Conservation (phyloP, 495 filamentous ascomycete genomes). For the Endocarpon pusillum region DNA sequence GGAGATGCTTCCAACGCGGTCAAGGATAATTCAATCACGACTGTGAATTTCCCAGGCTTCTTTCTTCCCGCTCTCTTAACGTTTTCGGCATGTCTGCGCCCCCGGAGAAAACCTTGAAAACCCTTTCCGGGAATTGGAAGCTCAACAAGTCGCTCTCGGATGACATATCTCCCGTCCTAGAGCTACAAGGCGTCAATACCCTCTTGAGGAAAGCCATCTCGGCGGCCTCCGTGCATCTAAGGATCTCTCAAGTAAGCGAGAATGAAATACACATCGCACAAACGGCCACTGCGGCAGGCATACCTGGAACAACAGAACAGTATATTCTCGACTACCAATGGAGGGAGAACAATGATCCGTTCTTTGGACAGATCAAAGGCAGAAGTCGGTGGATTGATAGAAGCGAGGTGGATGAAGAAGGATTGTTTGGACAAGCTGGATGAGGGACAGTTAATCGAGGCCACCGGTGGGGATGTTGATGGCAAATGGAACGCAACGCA, state of each 20-base stretch:
- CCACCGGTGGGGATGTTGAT: conserved; percentile 5
- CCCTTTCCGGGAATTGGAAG: conserved; percentile 6
- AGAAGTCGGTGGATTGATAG: conserved; percentile 6
- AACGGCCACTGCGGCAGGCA: conserved; percentile 39
- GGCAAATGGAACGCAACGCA: conserved; percentile 4
- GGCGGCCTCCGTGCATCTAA: conserved; percentile 11
- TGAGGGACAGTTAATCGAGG: conserved; percentile 3
- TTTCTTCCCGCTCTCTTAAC: no score
- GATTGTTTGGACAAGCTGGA: conserved; percentile 5
- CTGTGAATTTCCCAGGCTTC: no score
- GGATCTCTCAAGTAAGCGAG: conserved; percentile 4
- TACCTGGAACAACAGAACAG: conserved; percentile 45
- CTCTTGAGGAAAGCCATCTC: conserved; percentile 8
- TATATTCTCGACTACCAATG: conserved; percentile 40
- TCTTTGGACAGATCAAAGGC: conserved; percentile 8
- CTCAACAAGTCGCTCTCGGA: conserved; percentile 8
- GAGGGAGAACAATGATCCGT: conserved; percentile 7
- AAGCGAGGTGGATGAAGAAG: conserved; percentile 4
- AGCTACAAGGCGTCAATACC: conserved; percentile 4
- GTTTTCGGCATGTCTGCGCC: conserved; percentile 3
- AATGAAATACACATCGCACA: conserved; percentile 47
- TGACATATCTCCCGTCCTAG: conserved; percentile 6
- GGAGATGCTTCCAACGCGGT: no score
- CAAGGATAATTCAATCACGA: no score
- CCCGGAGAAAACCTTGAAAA: conserved; percentile 3